Conservation (phyloP, 1,284 basidiomycete genomes). For the Heterobasidion annosum region DNA sequence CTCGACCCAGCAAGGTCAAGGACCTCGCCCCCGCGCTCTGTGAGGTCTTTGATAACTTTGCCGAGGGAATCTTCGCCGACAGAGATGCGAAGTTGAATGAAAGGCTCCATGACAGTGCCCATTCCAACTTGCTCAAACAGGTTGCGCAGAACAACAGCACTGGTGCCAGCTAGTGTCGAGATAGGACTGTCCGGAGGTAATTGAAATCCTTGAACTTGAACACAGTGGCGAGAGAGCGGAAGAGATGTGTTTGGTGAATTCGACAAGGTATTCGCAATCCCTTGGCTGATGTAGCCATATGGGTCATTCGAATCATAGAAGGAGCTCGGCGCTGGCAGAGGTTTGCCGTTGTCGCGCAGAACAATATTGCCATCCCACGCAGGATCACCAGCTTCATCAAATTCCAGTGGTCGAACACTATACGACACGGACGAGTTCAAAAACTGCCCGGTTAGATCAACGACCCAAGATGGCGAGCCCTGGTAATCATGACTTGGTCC, state of each 20-base stretch:
- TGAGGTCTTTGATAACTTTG: constrained; percentile 68
- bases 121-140: constrained; percentile 48
- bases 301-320: constrained; percentile 33
- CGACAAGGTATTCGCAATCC: constrained; percentile 60
- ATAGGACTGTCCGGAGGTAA: constrained; percentile 32
- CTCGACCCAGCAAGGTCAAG: constrained; percentile 46
- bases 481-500: constrained; percentile 23
- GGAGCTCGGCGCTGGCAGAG: constrained; percentile 45
- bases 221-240: constrained; percentile 51
- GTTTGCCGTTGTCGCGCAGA: constrained; percentile 38
- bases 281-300: constrained; percentile 47
- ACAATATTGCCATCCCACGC: constrained; percentile 71
- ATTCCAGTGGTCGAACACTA: constrained; percentile 39
- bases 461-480: constrained; percentile 42
- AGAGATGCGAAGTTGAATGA: constrained; percentile 53
- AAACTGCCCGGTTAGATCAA: constrained; percentile 47
- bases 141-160: constrained; percentile 52
- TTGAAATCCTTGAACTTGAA: constrained; percentile 39
- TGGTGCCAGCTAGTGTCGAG: constrained; percentile 55
- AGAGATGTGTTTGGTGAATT: constrained; percentile 71
- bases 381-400: constrained; percentile 52
- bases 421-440: constrained; percentile 39
- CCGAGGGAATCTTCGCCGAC: constrained; percentile 61
- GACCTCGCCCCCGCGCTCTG: constrained; percentile 67
- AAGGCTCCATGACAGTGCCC: constrained; percentile 71